Base-by-base conservation (phyloP, 345 rosid species). In the Cardamine occulta region DNA sequence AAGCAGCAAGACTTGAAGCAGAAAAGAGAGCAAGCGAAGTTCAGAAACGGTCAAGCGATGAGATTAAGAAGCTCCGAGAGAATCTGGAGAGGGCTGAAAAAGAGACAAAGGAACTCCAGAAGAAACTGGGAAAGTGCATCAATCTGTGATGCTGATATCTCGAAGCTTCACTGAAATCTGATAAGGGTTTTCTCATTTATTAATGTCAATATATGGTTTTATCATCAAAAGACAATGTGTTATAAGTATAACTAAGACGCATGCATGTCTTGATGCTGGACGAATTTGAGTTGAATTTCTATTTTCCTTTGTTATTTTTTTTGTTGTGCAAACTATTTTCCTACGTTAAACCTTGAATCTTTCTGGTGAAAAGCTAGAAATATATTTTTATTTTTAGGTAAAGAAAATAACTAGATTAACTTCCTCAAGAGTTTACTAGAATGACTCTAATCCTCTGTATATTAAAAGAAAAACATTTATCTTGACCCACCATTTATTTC, bases 51-150 rank as follows among this genome's bases (percentile, higher is more conserved):
- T 88, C 97, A 2, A 82, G 83, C 18, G 93, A 90, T 49, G 95
- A 90, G 80, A 91, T 94, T 29, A 78, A 84, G 54, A 74, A 68
- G 84, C 93, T 94, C 10, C 84, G 96, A 74, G 87, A 88, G 85
- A 82, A 85, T 75, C 87, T 91, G 17, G 88, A 91, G 68, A 85
- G 62, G 53, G 97, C 97, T 0, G 86, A 83, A 42, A 85, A 58
- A 65, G 90, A 91, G 80, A 85, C 89, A 0, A 84, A 87, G 61
- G 93, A 86, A 65, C 86, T 89, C 19, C 88, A 88, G 54, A 85
- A 79, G 67, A 82, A 58, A 54, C 80, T 88, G 65, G 78, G 77
- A 9, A 71, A 79, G 4, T 93, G 98, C 65, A 49, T 75, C 78
- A 87, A 89, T 67, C 85, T 93, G 0, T 91, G 86, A 86, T 63